Conservation (phyloP, 306 rosid genomes). For the Prunus mira region DNA sequence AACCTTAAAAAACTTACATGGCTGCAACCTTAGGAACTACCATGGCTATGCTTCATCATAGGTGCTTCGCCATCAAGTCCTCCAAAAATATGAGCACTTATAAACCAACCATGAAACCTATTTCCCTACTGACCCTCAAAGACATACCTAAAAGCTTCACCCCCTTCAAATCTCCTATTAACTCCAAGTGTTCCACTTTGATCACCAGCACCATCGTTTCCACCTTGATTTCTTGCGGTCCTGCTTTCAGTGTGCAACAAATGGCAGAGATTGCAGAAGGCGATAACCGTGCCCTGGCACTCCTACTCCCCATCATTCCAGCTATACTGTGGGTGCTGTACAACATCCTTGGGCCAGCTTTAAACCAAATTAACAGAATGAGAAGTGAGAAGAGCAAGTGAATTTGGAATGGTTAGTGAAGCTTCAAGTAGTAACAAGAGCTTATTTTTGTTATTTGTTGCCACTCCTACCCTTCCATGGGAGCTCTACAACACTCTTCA, state of each 20-base stretch:
- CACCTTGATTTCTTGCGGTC: neutral
- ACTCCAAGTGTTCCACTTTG: neutral
- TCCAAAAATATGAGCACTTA: neutral
- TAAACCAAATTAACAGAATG: slow-evolving; percentile 12
- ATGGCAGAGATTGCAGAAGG: neutral
- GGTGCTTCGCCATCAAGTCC: neutral
- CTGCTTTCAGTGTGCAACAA: neutral
- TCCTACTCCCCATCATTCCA: neutral
- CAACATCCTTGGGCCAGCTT: slow-evolving; percentile 18
- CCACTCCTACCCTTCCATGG: neutral
- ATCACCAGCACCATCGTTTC: neutral
- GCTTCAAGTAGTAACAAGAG: neutral
- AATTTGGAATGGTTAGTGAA: neutral
- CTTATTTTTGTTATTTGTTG: neutral
- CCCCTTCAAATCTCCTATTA: neutral
- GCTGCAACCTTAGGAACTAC: neutral
- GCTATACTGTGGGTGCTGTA: slow-evolving; percentile 6
- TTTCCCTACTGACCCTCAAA: neutral
- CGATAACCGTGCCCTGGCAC: slow-evolving; percentile 10
- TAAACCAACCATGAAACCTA: neutral
- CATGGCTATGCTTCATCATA: neutral
- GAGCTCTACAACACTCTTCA: slow-evolving; percentile 5
- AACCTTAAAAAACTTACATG: neutral
- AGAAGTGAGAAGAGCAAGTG: neutral
- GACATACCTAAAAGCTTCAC: neutral